Base-by-base conservation (phyloP, 441 rosid genomes). In the Erysimum cheiri region DNA sequence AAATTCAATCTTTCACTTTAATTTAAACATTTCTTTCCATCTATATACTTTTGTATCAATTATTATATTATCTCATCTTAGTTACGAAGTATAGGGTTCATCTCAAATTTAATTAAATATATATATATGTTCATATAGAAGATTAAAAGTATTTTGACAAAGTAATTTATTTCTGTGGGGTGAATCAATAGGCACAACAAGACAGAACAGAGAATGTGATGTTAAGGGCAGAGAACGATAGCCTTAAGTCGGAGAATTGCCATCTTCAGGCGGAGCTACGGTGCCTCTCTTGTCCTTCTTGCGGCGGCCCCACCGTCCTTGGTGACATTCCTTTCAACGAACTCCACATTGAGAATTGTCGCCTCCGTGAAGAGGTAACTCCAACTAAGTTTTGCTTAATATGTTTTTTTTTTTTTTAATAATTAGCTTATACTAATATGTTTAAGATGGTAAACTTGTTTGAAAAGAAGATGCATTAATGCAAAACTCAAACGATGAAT, bases 341-440 rank as follows among this genome's bases (percentile, higher is more conserved):
- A 26, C 79, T 91, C 74, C 96, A 88, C 19, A 79, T 89, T 0
- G 98, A 93, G 70, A 91, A 93, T 79, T 89, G 92, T 11, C 81
- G 93, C 7, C 96, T 91, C 54, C 85, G 91, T 69, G 96, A 93
- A 60, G 95, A 91, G 96, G 96, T 92, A 76, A 56, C 13, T 41
- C 19, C 8, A n/a, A 14, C 5, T 41, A n/a, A 41, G 35, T 32
- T 32, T 32, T 32, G 2, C 35, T 32, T 32, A 32, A 32, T 33
- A 33, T 33, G 36, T 33, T 33, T 33, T 24, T 2, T 24, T 2
- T 24, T 24, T 24, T 24, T 24, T 24, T 24, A 24, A 24, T 24
- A 24, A 24, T 24, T 24, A 24, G 2, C 26, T 24, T 24, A 24
- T 24, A 24, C 26, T 24, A 24, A 24, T 24, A 24, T 24, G 26